Percentiles rank a stretch among this genome's conserved stretches.
phyloP scores from a whole-genome alignment of 306 rosid genomes.

The Trifolium subterraneum region DNA sequence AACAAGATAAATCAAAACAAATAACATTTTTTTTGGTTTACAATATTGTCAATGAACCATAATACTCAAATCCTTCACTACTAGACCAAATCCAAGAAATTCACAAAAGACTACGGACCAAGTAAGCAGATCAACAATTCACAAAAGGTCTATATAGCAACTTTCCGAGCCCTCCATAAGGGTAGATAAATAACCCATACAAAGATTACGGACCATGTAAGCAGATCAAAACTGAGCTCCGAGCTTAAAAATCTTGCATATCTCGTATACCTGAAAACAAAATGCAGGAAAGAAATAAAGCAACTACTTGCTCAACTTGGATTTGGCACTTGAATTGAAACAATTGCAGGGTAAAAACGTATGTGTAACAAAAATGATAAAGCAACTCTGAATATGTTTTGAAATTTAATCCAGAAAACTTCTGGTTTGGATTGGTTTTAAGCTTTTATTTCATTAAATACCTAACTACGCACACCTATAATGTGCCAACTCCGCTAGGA shows the following conservation, averaged over 20 bases:
- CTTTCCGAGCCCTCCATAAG: neutral
- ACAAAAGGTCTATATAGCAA: no score
- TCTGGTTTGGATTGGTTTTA: neutral
- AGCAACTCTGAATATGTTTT: neutral
- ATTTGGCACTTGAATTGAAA: neutral
- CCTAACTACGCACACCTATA: neutral
- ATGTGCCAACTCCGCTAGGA: neutral
- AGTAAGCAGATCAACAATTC: no score
- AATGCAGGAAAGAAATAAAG: neutral
- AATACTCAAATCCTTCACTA: no score
- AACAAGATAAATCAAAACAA: no score
- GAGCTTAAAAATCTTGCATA: neutral
- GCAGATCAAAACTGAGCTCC: slow-evolving; percentile 17
- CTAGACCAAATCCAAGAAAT: no score
- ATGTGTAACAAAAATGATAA: neutral
- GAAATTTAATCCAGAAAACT: neutral
- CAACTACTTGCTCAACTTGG: neutral
- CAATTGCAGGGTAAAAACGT: neutral
- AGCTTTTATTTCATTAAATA: neutral
- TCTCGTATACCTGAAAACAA: slow-evolving; percentile 4
- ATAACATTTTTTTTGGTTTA: no score
- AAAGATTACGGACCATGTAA: slow-evolving; percentile 14
- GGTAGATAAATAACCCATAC: neutral
- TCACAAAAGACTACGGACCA: no score
- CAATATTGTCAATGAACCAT: no score